These are phyloP conservation scores for Arthrobotrys sphaeroides DNA, from an alignment of 2,329 filamentous ascomycete species.

Conservation along the genomic window DNA sequence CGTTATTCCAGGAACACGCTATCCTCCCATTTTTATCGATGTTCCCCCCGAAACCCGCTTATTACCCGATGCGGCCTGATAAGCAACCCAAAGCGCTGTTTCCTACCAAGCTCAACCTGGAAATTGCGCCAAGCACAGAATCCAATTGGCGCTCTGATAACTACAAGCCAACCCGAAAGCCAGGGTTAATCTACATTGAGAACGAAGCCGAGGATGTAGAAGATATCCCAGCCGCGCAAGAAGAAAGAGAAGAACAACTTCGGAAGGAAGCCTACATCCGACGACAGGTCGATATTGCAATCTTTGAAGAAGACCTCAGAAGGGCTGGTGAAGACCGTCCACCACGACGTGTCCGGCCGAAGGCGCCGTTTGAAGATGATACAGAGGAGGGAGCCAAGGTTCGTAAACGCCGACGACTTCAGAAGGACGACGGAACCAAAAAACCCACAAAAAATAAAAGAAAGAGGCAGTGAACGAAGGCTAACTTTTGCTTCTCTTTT, in stretches of 20 bases:
- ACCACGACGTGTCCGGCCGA: constrained; percentile 10
- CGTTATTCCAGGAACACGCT: constrained; percentile 78
- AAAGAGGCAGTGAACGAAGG: constrained; percentile 38
- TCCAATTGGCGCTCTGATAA: constrained; percentile 66
- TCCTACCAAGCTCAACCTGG: constrained; percentile 86
- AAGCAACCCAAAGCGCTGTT: constrained; percentile 84
- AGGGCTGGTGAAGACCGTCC: constrained; percentile 15
- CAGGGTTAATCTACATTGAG: constrained; percentile 67
- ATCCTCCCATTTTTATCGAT: constrained; percentile 83
- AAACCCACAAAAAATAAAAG: constrained; percentile 22
- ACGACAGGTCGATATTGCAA: constrained; percentile 83
- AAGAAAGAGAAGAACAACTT: constrained; percentile 65
- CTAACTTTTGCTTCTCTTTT: constrained; percentile 39
- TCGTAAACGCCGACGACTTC: constrained; percentile 54
- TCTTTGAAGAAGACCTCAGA: constrained; percentile 59
- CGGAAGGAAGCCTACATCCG: constrained; percentile 78
- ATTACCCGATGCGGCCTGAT: constrained; percentile 76
- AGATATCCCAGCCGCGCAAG: constrained; percentile 66
- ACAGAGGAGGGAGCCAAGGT: constrained; percentile 65
- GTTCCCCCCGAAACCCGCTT: constrained; percentile 81
- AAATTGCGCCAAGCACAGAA: constrained; percentile 85
- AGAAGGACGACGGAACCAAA: constrained; percentile 50
- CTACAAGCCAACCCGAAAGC: constrained; percentile 66
- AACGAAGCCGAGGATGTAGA: constrained; percentile 63
- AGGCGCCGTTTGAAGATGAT: constrained; percentile 72